Evolutionary conservation across 257 asterid genomes (phyloP).

Genomic region (Capsicum pubescens): DNA sequence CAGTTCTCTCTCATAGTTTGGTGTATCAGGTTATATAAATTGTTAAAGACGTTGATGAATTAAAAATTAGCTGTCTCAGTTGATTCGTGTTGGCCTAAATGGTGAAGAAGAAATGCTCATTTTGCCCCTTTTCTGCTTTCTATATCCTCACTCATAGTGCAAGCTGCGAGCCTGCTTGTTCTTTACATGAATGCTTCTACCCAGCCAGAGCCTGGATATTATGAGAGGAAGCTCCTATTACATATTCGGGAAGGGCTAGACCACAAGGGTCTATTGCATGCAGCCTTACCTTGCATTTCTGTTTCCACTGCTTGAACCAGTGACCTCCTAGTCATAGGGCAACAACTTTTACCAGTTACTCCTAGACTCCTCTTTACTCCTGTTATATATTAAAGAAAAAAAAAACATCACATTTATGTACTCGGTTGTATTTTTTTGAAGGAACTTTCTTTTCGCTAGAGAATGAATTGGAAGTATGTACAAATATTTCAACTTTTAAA

Average conservation of each 20-base stretch:
- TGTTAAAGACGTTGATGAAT: neutral
- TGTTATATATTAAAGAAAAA: neutral
- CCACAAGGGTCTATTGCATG: no score
- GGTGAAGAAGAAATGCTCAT: neutral
- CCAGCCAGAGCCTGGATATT: neutral
- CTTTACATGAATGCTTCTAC: conserved; percentile 7
- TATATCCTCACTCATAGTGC: conserved; percentile 12
- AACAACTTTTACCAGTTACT: no score
- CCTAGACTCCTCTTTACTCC: neutral
- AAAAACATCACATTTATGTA: neutral
- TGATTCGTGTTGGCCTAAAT: neutral
- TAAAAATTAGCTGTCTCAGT: neutral
- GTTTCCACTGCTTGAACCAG: no score
- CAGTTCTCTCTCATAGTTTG: conserved; percentile 3
- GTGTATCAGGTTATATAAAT: neutral
- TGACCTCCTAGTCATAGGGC: no score
- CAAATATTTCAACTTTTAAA: neutral
- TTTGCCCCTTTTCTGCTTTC: conserved; percentile 2
- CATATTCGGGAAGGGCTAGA: neutral
- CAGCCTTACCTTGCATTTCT: no score
- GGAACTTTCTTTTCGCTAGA: neutral
- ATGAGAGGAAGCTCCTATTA: conserved; percentile 3
- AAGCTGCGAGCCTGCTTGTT: neutral
- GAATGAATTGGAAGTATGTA: neutral
- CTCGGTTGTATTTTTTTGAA: neutral